Conservation (phyloP, 768 basidiomycete genomes). For the Cystofilobasidium ferigula region DNA sequence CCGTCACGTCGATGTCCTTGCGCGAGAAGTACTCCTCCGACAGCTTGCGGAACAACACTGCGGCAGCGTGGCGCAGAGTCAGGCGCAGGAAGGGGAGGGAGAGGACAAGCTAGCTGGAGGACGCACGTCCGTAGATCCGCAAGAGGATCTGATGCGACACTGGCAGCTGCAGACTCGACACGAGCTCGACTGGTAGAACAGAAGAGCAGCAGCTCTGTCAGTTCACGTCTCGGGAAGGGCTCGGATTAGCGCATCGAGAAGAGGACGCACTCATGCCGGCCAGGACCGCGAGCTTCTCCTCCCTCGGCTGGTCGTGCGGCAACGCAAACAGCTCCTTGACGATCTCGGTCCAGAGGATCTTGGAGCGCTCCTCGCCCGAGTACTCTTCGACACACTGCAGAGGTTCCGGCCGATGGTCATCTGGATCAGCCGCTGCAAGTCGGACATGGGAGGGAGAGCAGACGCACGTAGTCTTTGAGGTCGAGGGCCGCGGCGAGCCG, state of each 20-base stretch:
- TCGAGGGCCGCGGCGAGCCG: slow-evolving; percentile 30
- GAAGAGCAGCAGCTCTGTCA: slow-evolving; percentile 58
- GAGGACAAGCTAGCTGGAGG: not conserved
- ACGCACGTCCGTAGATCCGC: slow-evolving; percentile 29
- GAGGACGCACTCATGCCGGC: slow-evolving; percentile 63
- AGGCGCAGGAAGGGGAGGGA: not conserved
- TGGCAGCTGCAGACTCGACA: slow-evolving; percentile 14
- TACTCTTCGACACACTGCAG: slow-evolving; percentile 23
- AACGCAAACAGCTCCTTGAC: slow-evolving; percentile 68
- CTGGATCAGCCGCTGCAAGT: not conserved
- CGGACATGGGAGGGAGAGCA: not conserved
- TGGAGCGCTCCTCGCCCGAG: slow-evolving; percentile 25
- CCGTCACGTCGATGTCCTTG: slow-evolving; percentile 24
- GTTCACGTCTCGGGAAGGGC: no score
- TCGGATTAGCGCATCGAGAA: slow-evolving; percentile 56
- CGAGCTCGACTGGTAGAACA: slow-evolving; percentile 4
- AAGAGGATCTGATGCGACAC: slow-evolving; percentile 21
- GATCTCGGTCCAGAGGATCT: slow-evolving; percentile 49
- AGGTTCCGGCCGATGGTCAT: not conserved
- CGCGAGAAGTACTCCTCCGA: slow-evolving; percentile 25
- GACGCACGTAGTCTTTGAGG: slow-evolving; percentile 30
- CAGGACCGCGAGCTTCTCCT: slow-evolving; percentile 75
- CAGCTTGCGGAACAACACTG: slow-evolving; percentile 25
- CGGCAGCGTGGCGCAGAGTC: not conserved
- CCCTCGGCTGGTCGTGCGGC: slow-evolving; percentile 64